These are phyloP conservation scores for Carex parvula DNA, from an alignment of 176 grass and related monocot species.

Conservation along the genomic window DNA sequence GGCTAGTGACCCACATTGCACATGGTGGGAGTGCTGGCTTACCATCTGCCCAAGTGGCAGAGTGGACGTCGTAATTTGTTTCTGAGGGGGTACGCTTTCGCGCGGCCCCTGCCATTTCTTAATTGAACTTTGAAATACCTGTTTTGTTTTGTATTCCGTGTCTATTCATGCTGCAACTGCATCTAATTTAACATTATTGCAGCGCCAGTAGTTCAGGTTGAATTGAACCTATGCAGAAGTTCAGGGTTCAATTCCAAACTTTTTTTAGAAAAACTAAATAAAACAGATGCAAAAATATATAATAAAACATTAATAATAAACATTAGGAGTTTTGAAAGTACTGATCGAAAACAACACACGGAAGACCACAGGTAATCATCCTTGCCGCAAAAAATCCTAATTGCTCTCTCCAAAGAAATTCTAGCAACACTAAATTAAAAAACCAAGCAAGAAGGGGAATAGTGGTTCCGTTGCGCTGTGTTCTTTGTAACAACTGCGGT, in stretches of 20 bases:
- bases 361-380: no score
- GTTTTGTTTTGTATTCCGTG: background rate
- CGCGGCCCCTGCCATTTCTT: constrained; percentile 45
- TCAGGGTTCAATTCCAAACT: background rate
- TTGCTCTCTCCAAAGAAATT: background rate
- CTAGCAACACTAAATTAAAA: background rate
- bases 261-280: background rate
- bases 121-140: background rate
- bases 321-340: background rate
- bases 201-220: background rate
- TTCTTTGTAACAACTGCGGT: no score
- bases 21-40: constrained; percentile 26
- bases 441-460: no score
- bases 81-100: constrained; percentile 53
- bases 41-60: constrained; percentile 41
- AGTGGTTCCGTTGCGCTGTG: no score
- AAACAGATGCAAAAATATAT: background rate
- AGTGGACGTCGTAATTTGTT: constrained; percentile 45
- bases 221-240: background rate
- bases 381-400: no score
- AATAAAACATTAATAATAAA: background rate
- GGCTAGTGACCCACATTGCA: constrained; percentile 31
- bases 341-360: no score
- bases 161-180: background rate
- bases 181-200: background rate